Percentiles rank a stretch among this genome's conserved stretches.
Conservation (phyloP, 257 asterid genomes). For the Scutellaria baicalensis region DNA sequence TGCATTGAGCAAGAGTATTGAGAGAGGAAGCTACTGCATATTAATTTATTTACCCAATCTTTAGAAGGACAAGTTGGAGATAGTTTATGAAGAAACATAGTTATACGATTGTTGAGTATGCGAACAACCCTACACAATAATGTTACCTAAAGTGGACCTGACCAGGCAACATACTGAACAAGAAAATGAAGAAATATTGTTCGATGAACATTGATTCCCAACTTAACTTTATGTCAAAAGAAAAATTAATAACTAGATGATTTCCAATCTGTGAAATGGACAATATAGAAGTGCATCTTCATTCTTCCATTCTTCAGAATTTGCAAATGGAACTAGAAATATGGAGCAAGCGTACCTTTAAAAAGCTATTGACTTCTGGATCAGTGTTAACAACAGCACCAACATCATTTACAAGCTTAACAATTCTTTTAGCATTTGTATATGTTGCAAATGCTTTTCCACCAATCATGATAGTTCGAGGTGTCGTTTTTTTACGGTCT, state of each 20-base stretch:
- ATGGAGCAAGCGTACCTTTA: constrained; percentile 51
- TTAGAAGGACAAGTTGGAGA: not conserved
- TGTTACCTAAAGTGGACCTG: not conserved
- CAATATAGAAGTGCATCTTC: not conserved
- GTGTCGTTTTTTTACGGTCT: constrained; percentile 66
- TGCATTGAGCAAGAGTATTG: not conserved
- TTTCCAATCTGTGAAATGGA: not conserved
- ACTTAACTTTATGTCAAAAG: not conserved
- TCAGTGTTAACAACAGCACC: constrained; percentile 90
- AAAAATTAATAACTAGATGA: not conserved
- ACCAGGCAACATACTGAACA: not conserved
- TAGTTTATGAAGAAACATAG: not conserved
- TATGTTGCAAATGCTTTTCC: constrained; percentile 99
- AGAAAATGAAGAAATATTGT: not conserved
- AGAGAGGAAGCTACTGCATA: not conserved
- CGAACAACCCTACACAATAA: not conserved
- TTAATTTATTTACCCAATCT: not conserved
- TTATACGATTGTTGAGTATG: not conserved
- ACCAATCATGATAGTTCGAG: constrained; percentile 97
- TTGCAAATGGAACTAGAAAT: not conserved
- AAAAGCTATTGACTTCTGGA: constrained; percentile 77
- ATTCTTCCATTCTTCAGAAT: not conserved
- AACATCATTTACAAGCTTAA: constrained; percentile 92
- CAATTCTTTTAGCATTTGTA: constrained; percentile 93
- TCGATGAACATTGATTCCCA: not conserved